These are phyloP conservation scores for Trichoderma sp. DNA, from an alignment of 2,329 filamentous ascomycete genomes.

Conservation along the genomic window DNA sequence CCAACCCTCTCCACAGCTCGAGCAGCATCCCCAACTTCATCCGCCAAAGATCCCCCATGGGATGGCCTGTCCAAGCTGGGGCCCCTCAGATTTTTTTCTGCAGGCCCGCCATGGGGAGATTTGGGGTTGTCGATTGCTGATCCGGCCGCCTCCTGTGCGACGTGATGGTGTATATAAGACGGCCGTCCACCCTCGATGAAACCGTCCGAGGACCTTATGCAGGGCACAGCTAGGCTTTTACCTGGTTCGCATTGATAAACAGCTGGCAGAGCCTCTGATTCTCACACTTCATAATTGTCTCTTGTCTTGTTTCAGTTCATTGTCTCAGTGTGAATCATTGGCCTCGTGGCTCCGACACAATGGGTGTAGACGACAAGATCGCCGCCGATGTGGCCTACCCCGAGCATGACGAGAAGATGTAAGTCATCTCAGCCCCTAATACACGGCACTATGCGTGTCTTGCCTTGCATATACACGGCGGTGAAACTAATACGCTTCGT, in stretches of 20 bases:
- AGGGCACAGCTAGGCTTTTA: constrained; percentile 13
- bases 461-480: neutral
- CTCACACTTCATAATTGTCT: neutral
- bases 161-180: constrained; percentile 11
- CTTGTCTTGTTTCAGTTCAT: neutral
- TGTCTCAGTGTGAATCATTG: constrained; percentile 19
- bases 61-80: constrained; percentile 9
- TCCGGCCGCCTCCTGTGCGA: neutral
- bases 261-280: constrained; percentile 3
- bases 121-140: constrained; percentile 11
- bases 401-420: constrained; percentile 26
- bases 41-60: constrained; percentile 10
- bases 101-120: constrained; percentile 3
- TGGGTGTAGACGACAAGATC: constrained; percentile 24
- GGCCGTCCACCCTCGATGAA: constrained; percentile 17
- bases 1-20: neutral
- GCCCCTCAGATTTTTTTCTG: constrained; percentile 26
- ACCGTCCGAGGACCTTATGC: neutral
- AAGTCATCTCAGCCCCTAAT: constrained; percentile 5
- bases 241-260: neutral
- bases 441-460: neutral
- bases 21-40: constrained; percentile 17
- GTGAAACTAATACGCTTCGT: neutral
- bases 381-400: constrained; percentile 14
- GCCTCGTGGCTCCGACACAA: constrained; percentile 16